phyloP scores from a whole-genome alignment of 352 stramenopile species.

The Globisporangium heterothallicum region DNA sequence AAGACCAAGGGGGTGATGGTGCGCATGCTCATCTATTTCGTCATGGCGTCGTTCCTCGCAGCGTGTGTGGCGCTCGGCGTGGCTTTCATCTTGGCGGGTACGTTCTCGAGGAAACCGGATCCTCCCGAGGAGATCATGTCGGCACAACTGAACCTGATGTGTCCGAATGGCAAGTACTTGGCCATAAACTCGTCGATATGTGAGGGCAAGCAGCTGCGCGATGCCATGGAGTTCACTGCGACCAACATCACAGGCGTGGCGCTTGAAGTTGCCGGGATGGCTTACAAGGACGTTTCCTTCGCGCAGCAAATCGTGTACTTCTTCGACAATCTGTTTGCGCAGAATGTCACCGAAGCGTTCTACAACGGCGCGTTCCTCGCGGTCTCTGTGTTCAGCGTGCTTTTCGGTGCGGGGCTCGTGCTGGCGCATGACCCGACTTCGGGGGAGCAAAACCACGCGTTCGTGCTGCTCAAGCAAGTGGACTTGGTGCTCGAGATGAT shows the following conservation, averaged over 20 bases:
- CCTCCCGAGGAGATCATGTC: slow-evolving; percentile 11
- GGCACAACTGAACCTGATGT: slow-evolving; percentile 39
- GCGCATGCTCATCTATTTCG: slow-evolving; percentile 42
- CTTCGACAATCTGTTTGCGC: slow-evolving; percentile 40
- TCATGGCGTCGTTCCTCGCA: slow-evolving; percentile 33
- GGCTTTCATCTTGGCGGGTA: slow-evolving; percentile 25
- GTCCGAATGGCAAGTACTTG: slow-evolving; percentile 47
- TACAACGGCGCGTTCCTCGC: slow-evolving; percentile 36
- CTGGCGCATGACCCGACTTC: slow-evolving; percentile 35
- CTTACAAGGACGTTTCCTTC: slow-evolving; percentile 33
- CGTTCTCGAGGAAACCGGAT: slow-evolving; percentile 18
- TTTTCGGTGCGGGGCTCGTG: slow-evolving; percentile 43
- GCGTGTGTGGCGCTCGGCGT: slow-evolving; percentile 31
- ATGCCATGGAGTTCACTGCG: slow-evolving; percentile 30
- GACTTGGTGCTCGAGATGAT: slow-evolving; percentile 58
- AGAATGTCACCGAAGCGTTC: slow-evolving; percentile 59
- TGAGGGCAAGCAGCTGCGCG: slow-evolving; percentile 15
- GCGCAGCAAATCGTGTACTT: slow-evolving; percentile 46
- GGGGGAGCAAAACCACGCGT: slow-evolving; percentile 41
- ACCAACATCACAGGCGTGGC: slow-evolving; percentile 49
- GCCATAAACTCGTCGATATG: slow-evolving; percentile 19
- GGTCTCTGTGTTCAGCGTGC: slow-evolving; percentile 50
- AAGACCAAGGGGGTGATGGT: slow-evolving; percentile 45
- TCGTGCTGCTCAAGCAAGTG: slow-evolving; percentile 52
- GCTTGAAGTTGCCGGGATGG: slow-evolving; percentile 22